phyloP scores from a whole-genome alignment of 441 rosid species.

The Rhodomyrtus psidioides region DNA sequence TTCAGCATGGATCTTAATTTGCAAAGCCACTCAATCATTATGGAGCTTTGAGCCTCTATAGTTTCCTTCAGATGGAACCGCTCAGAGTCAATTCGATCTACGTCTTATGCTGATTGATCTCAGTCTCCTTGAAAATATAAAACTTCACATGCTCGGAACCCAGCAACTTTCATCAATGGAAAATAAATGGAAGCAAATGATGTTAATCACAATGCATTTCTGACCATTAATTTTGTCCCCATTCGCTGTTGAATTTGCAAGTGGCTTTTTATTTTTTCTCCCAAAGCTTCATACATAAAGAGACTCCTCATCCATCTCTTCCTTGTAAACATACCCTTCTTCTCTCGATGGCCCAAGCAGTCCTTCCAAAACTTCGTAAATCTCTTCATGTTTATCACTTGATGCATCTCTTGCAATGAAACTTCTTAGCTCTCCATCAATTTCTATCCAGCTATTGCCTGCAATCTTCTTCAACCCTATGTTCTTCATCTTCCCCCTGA shows the following conservation, averaged over 20 bases:
- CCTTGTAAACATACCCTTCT: constrained; percentile 24
- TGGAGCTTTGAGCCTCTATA: neutral
- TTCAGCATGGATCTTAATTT: neutral
- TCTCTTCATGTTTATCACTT: constrained; percentile 33
- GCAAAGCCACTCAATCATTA: neutral
- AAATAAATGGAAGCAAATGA: neutral
- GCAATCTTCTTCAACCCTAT: constrained; percentile 63
- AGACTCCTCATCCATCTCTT: constrained; percentile 21
- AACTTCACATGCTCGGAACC: neutral
- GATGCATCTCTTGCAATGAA: constrained; percentile 34
- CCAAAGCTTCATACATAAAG: constrained; percentile 5
- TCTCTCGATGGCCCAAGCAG: constrained; percentile 37
- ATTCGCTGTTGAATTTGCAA: neutral
- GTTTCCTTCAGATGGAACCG: neutral
- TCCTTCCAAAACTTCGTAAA: constrained; percentile 23
- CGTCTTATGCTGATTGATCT: neutral
- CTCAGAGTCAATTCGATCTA: neutral
- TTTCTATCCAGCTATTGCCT: constrained; percentile 73
- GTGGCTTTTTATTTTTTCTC: neutral
- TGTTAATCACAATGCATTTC: neutral
- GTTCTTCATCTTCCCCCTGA: constrained; percentile 47
- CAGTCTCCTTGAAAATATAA: neutral
- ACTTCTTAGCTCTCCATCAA: constrained; percentile 27
- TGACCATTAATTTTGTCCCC: neutral
- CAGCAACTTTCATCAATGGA: neutral